phyloP scores from a whole-genome alignment of 352 stramenopile genomes.

The Globisporangium barbulae region DNA sequence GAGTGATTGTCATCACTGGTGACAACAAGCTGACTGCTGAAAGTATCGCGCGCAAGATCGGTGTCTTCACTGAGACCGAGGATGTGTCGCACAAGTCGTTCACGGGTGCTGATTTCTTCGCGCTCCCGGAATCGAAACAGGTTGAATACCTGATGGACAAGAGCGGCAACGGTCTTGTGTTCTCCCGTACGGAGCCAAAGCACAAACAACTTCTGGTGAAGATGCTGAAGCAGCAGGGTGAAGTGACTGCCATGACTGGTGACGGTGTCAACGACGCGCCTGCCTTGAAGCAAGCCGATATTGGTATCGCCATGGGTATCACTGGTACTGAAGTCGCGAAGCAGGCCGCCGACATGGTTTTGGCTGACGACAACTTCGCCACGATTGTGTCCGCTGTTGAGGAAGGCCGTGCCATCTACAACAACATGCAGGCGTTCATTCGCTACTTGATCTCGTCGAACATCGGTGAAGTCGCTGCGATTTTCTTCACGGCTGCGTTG shows the following conservation, averaged over 20 bases:
- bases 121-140: conserved; percentile 89
- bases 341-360: conserved; percentile 97
- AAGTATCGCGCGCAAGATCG: conserved; percentile 96
- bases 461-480: conserved; percentile 98
- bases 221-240: conserved; percentile 93
- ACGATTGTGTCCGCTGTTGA: conserved; percentile 95
- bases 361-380: conserved; percentile 98
- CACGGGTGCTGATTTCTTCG: conserved; percentile 96
- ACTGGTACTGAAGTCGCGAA: conserved; percentile 98
- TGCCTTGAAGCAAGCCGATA: conserved; percentile 97
- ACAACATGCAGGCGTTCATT: conserved; percentile 99
- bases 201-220: conserved; percentile 97
- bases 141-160: conserved; percentile 84
- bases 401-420: conserved; percentile 87
- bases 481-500: conserved; percentile 96
- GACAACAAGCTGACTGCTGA: conserved; percentile 98
- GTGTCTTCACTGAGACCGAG: conserved; percentile 90
- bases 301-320: conserved; percentile 98
- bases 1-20: conserved; percentile 99
- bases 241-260: conserved; percentile 97
- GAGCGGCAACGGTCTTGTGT: conserved; percentile 91
- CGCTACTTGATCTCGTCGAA: conserved; percentile 99
- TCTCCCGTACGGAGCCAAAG: conserved; percentile 96
- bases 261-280: conserved; percentile 99
- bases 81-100: conserved; percentile 91